A percentile compares a stretch with the other conserved stretches of the same genome.
Conservation (phyloP, 495 filamentous ascomycete species). For the Niebla homalea region DNA sequence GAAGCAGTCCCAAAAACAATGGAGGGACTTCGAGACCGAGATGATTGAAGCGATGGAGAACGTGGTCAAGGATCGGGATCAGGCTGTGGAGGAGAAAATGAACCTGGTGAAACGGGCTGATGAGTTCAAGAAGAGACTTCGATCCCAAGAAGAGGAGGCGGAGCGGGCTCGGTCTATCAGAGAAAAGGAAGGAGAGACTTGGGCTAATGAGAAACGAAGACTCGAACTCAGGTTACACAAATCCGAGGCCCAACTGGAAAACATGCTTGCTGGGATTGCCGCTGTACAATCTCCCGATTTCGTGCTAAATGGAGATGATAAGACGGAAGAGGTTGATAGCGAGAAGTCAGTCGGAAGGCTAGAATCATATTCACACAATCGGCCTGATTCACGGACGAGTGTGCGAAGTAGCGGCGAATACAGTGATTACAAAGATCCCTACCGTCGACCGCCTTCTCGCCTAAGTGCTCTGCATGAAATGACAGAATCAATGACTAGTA, state of each 20-base stretch:
- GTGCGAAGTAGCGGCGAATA: conserved; percentile 52
- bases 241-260: conserved; percentile 71
- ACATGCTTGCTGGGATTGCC: conserved; percentile 70
- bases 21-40: conserved; percentile 75
- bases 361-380: conserved; percentile 68
- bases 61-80: conserved; percentile 74
- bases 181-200: conserved; percentile 67
- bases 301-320: not conserved
- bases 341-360: conserved; percentile 32
- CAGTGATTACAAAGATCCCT: conserved; percentile 28
- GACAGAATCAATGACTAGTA: conserved; percentile 41
- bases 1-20: conserved; percentile 68
- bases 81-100: conserved; percentile 55
- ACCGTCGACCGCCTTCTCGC: conserved; percentile 50
- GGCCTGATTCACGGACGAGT: conserved; percentile 35
- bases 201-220: conserved; percentile 67
- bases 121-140: conserved; percentile 58
- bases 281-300: conserved; percentile 47
- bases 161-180: conserved; percentile 61
- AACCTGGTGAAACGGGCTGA: conserved; percentile 76
- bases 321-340: conserved; percentile 24
- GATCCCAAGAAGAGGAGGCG: conserved; percentile 71
- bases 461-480: conserved; percentile 39
- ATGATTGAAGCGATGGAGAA: conserved; percentile 71
- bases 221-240: conserved; percentile 76